These are phyloP conservation scores for Globisporangium nagaii DNA, from an alignment of 352 stramenopile species.

Conservation along the genomic window DNA sequence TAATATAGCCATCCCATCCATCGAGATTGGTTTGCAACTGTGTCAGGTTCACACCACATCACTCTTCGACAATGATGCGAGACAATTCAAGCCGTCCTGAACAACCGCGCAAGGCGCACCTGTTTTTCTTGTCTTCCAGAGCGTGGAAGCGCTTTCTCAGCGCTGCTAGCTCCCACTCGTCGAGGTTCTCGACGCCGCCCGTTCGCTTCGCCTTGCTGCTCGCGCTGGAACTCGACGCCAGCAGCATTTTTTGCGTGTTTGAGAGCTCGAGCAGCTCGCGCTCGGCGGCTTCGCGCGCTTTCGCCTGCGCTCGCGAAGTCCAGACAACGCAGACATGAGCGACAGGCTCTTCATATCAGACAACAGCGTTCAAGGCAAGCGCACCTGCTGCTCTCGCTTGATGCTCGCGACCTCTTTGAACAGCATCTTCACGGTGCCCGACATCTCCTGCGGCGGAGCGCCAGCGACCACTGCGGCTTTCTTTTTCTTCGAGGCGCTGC, in stretches of 20 bases:
- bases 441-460: constrained; percentile 42
- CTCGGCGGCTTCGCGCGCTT: constrained; percentile 20
- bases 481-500: constrained; percentile 14
- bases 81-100: too few species aligned
- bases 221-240: constrained; percentile 3
- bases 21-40: background rate
- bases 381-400: constrained; percentile 37
- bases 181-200: constrained; percentile 14
- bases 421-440: constrained; percentile 64
- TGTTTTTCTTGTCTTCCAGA: constrained; percentile 35
- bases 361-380: background rate
- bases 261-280: constrained; percentile 40
- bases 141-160: constrained; percentile 47
- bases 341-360: too few species aligned
- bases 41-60: background rate
- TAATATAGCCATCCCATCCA: background rate
- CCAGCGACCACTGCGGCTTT: constrained; percentile 14
- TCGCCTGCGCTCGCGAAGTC: constrained; percentile 17
- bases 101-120: constrained; percentile 14
- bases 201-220: constrained; percentile 6
- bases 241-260: constrained; percentile 23
- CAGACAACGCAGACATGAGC: background rate
- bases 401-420: constrained; percentile 56
- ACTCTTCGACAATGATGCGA: background rate
- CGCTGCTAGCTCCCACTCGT: constrained; percentile 46